A percentile compares a stretch with the other conserved stretches of the same genome.
Evolutionary conservation across 805 yeast species (phyloP).

Genomic region (Candida gorgasii): DNA sequence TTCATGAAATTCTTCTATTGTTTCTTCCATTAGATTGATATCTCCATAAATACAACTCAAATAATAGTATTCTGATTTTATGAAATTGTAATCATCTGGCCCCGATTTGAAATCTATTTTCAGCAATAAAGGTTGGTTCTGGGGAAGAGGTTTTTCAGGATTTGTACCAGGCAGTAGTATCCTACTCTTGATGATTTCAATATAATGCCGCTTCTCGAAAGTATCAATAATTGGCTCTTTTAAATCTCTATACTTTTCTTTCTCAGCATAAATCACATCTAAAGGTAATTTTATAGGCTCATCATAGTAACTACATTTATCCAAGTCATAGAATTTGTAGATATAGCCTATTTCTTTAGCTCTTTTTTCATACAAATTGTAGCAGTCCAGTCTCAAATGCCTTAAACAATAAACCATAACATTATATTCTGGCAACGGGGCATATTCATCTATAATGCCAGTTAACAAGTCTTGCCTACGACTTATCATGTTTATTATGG

Average conservation of each 20-base stretch:
- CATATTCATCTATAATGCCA: too few species aligned
- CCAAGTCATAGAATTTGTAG: neutral
- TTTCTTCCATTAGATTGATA: neutral
- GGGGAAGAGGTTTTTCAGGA: neutral
- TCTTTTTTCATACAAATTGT: neutral
- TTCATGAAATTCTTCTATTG: neutral
- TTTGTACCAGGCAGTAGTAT: neutral
- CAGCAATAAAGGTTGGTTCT: too few species aligned
- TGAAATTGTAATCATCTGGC: too few species aligned
- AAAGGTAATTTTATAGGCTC: neutral
- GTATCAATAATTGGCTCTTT: neutral
- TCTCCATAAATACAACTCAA: neutral
- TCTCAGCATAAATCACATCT: neutral
- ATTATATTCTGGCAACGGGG: neutral
- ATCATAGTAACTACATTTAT: neutral
- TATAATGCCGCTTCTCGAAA: neutral
- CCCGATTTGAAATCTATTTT: neutral
- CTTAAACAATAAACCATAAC: neutral
- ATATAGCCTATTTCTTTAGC: neutral
- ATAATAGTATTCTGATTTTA: too few species aligned
- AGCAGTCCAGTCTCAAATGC: neutral
- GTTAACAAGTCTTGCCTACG: too few species aligned
- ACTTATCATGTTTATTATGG: neutral
- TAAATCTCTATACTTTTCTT: neutral
- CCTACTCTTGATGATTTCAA: neutral